phyloP scores from a whole-genome alignment of 345 rosid species.

The Combretum micranthum region DNA sequence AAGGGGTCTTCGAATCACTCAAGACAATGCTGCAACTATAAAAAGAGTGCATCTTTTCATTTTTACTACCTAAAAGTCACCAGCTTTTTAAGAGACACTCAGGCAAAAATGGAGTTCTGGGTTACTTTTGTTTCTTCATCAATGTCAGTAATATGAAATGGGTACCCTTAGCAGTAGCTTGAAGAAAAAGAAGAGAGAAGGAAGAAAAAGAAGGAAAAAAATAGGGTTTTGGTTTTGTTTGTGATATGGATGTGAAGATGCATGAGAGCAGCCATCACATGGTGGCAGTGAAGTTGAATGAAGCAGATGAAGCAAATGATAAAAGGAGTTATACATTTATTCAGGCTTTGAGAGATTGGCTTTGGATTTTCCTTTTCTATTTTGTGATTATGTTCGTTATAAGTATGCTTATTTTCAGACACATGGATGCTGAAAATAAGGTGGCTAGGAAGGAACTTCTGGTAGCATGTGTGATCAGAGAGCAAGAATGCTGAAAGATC shows the following conservation, averaged over 20 bases:
- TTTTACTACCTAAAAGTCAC: conserved; percentile 10
- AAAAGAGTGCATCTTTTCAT: conserved; percentile 20
- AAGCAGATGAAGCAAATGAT: conserved; percentile 53
- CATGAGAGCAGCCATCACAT: conserved; percentile 45
- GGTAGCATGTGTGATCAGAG: conserved; percentile 92
- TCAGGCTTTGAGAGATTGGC: conserved; percentile 58
- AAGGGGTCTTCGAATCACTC: conserved; percentile 19
- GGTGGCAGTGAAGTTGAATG: conserved; percentile 55
- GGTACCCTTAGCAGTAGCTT: conserved; percentile 22
- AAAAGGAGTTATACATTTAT: conserved; percentile 66
- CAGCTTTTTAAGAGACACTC: no score
- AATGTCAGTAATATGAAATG: conserved; percentile 35
- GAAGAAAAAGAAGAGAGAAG: background rate
- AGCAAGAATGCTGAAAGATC: conserved; percentile 98
- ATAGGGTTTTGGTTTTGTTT: conserved; percentile 10
- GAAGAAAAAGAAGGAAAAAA: background rate
- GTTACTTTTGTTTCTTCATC: background rate
- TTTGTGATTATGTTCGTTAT: conserved; percentile 35
- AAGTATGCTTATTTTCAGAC: conserved; percentile 39
- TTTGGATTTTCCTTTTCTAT: conserved; percentile 55
- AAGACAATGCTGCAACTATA: conserved; percentile 39
- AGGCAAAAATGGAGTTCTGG: conserved; percentile 10
- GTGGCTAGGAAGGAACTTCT: conserved; percentile 69
- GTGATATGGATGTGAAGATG: conserved; percentile 51
- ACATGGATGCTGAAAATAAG: conserved; percentile 56